These are phyloP conservation scores for Pedinophyceae sp. DNA, from an alignment of 139 green algal genomes.

Conservation along the genomic window DNA sequence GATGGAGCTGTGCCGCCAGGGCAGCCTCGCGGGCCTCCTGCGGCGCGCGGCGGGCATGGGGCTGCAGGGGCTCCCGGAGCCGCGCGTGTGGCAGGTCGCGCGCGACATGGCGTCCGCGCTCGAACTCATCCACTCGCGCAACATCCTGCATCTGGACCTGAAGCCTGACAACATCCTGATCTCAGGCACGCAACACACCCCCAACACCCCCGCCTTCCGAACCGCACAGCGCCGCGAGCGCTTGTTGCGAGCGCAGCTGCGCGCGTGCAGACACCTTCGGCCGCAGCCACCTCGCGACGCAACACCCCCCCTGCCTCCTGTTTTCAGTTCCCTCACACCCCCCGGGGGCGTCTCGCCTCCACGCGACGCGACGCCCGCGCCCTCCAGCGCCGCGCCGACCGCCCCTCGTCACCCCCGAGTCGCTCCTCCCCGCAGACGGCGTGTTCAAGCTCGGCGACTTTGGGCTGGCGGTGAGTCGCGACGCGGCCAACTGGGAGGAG, in stretches of 20 bases:
- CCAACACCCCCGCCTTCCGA: too few species aligned
- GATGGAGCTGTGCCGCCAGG: slow-evolving; percentile 31
- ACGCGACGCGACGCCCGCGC: too few species aligned
- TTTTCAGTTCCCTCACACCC: slow-evolving; percentile 1
- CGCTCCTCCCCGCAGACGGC: slow-evolving; percentile 23
- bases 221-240: too few species aligned
- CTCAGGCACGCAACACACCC: neutral
- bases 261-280: neutral
- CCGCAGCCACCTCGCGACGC: neutral
- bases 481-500: slow-evolving; percentile 51
- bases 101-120: slow-evolving; percentile 33
- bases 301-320: neutral
- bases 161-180: slow-evolving; percentile 62
- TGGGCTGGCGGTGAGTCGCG: slow-evolving; percentile 33
- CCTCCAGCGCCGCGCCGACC: too few species aligned
- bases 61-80: neutral
- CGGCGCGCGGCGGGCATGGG: slow-evolving; percentile 3
- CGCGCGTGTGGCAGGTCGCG: slow-evolving; percentile 20
- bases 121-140: slow-evolving; percentile 40
- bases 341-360: too few species aligned
- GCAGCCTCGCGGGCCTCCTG: slow-evolving; percentile 16
- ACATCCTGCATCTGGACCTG: slow-evolving; percentile 63
- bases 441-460: slow-evolving; percentile 57
- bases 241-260: too few species aligned
- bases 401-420: too few species aligned